Evolutionary conservation across 2,329 filamentous ascomycete genomes (phyloP), one percentile per base, ranked within the genome.

Genomic region (Pyricularia grisea): DNA sequence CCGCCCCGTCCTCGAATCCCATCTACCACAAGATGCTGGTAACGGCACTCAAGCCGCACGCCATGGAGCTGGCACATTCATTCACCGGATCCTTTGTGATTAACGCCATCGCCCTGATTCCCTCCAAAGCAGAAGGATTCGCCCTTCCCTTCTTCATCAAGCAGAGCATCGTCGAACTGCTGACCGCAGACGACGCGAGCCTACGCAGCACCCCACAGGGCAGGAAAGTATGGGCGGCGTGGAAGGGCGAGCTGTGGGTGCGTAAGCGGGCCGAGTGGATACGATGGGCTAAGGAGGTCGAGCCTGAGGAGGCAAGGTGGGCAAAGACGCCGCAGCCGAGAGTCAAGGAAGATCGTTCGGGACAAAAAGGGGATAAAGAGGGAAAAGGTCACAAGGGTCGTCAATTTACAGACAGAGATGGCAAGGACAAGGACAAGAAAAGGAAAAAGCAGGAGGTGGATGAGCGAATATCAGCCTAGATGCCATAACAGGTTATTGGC

Each of bases 171-270:
- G 85, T 88, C 79, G 72, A 78, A 5, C 76, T 79, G 69, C 79
- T 88, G 2, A 82, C 79, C 3, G 75, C 79, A 50, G 78, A 80
- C 68, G 86, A 88, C 75, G 74, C 77, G 25, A 77, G 81, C 68
- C 78, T 88, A 50, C 80, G 86, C 17, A 81, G 85, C 61, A 82
- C 80, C 4, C 87, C 84, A 80, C 80, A 83, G 71, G 86, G 86
- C 0, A 78, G 86, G 10, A 84, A 81, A 69, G 84, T 86, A 10
- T 88, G 86, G 86, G 79, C 84, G 30, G 79, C 79, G 55, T 88
- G 86, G 85, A 84, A 82, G 75, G 85, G 85, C 14, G 86, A 88
- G 70, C 74, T 83, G 75, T 88, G 85, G 85, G 84, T 82, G 74
- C 82, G 82, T 66, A 78, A 82, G 61, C 77, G 81, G 66, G 76